Base-by-base conservation (phyloP, 495 filamentous ascomycete genomes). In the Ramalina intermedia region DNA sequence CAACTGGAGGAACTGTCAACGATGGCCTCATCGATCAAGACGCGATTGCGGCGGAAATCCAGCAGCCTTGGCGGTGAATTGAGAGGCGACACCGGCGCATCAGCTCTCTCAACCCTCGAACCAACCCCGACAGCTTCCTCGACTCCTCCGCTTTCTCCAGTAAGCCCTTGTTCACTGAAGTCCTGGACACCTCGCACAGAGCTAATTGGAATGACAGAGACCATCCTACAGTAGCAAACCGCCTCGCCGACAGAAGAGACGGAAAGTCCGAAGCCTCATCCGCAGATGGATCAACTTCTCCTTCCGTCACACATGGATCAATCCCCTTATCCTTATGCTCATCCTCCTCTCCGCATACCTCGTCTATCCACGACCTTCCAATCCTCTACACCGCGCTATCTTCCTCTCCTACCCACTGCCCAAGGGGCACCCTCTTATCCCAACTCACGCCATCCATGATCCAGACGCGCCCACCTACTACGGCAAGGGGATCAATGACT, bases 351-450 rank as follows among this genome's bases (percentile, higher is more conserved):
- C 67, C 26, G 66, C 81, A 43, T 96, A 87, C 63, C 77, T 78
- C 49, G 58, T 90, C 56, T 85, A 91, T 62, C 93, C 91, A 11
- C 81, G 72, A 49, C 66, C 81, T 37, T 75, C 79, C 46, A 98
- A 96, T 64, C 89, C 87, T 18, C 60, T 96, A 58, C 74, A 89
- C 67, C 73, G 70, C 64, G 90, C 86, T 57, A 79, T 98, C 63
- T 96, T 95, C 76, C 80, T 98, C 37, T 94, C 93, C 41, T 98
- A 98, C 65, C 75, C 78, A 33, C 70, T 90, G 29, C 75, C 82
- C 8, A 67, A 68, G 41, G 55, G 49, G 12, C 62, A 70, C 41
- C 57, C 67, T 14, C 61, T 64, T 16, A 72, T 61, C 7, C 63
- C 70, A 27, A 45, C 58, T 29, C 53, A 59, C n/a, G 61, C 65